Evolutionary conservation across 2,329 filamentous ascomycete genomes (phyloP).

Genomic region (Pochonia chlamydosporia): DNA sequence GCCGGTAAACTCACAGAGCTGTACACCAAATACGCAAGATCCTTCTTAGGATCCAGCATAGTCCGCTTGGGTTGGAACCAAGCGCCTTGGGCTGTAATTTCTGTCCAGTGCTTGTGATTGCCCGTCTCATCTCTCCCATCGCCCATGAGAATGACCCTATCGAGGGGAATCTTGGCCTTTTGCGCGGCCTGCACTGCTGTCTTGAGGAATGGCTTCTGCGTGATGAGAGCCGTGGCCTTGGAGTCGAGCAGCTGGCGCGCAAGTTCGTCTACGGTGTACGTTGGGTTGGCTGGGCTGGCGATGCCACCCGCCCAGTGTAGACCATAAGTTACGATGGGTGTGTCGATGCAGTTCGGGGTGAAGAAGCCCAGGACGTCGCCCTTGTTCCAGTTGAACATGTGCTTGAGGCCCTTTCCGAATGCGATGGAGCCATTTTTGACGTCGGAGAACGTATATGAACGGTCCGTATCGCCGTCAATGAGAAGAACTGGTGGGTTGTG

Average conservation of each 20-base stretch:
- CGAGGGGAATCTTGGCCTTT: conserved; percentile 62
- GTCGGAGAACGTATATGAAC: conserved; percentile 64
- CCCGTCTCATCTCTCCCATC: conserved; percentile 55
- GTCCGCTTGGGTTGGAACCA: conserved; percentile 48
- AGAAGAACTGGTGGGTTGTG: conserved; percentile 59
- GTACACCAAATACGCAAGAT: conserved; percentile 82
- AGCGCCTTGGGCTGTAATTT: conserved; percentile 54
- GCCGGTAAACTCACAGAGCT: conserved; percentile 55
- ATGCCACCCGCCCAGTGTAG: conserved; percentile 78
- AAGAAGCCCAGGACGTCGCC: conserved; percentile 80
- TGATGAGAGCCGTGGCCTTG: conserved; percentile 67
- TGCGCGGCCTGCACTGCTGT: conserved; percentile 62
- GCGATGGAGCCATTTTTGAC: conserved; percentile 59
- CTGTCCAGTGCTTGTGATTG: conserved; percentile 64
- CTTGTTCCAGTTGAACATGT: conserved; percentile 70
- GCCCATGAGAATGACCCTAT: conserved; percentile 72
- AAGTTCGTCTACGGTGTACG: conserved; percentile 78
- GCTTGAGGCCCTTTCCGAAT: conserved; percentile 77
- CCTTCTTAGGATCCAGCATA: conserved; percentile 60
- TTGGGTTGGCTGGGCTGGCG: conserved; percentile 80
- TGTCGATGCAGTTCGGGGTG: conserved; percentile 83
- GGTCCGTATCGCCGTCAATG: conserved; percentile 64
- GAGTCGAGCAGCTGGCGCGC: conserved; percentile 79
- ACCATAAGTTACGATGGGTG: conserved; percentile 70
- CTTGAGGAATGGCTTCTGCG: conserved; percentile 61